phyloP scores from a whole-genome alignment of 2,329 filamentous ascomycete species.

The Diplodia corticola region DNA sequence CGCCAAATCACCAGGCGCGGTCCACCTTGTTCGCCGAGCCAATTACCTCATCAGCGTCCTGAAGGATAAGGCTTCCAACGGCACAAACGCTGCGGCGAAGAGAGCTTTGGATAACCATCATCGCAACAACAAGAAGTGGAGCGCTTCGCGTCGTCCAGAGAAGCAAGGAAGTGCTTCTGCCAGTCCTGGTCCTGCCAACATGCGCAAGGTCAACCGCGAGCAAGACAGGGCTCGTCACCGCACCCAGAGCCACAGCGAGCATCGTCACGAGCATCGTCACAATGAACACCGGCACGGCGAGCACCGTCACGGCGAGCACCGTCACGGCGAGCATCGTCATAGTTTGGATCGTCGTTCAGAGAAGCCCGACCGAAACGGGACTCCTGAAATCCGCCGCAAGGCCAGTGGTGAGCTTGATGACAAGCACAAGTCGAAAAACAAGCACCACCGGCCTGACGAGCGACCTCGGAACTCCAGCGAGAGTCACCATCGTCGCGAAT shows the following conservation, averaged over 20 bases:
- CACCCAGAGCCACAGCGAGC: conserved; percentile 23
- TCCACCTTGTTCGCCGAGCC: conserved; percentile 90
- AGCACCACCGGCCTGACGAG: conserved; percentile 57
- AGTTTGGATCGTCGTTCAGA: conserved; percentile 42
- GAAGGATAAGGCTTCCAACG: conserved; percentile 70
- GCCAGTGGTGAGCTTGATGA: conserved; percentile 54
- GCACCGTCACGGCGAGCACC: conserved; percentile 42
- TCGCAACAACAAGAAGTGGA: conserved; percentile 86
- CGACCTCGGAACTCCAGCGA: conserved; percentile 34
- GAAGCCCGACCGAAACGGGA: conserved; percentile 39
- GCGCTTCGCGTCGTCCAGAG: conserved; percentile 51
- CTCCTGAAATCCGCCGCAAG: conserved; percentile 47
- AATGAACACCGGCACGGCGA: conserved; percentile 42
- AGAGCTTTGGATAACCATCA: conserved; percentile 88
- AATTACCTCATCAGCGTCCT: conserved; percentile 96
- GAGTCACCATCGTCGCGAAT: conserved; percentile 29
- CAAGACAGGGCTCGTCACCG: conserved; percentile 41
- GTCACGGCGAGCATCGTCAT: conserved; percentile 41
- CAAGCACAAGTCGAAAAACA: conserved; percentile 43
- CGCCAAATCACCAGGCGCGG: conserved; percentile 91
- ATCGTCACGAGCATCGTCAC: conserved; percentile 28
- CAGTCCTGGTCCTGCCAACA: conserved; percentile 63
- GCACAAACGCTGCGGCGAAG: conserved; percentile 71
- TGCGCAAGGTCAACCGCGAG: conserved; percentile 40
- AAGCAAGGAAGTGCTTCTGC: conserved; percentile 63